Conservation (phyloP, 1,284 basidiomycete genomes). For the Phenoliferia sp. region DNA sequence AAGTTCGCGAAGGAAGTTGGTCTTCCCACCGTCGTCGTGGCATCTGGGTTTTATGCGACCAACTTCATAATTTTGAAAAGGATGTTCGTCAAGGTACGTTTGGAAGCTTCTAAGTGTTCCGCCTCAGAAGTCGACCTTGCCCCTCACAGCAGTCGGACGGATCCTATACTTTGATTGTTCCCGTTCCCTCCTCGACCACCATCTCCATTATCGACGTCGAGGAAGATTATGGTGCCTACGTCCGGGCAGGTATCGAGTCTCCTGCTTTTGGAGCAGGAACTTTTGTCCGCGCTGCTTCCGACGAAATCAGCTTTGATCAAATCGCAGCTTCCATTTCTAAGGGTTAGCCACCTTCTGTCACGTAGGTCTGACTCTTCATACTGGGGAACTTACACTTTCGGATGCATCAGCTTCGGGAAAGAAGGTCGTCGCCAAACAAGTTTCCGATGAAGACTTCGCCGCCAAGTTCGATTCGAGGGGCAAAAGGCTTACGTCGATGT, state of each 20-base stretch:
- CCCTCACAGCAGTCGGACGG: conserved; percentile 13
- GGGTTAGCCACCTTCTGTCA: not conserved
- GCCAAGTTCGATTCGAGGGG: not conserved
- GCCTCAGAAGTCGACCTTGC: too few relatives aligned
- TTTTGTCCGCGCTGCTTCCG: not conserved
- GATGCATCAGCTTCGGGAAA: conserved; percentile 4
- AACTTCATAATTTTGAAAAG: conserved; percentile 24
- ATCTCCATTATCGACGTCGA: conserved; percentile 26
- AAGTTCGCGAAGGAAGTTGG: conserved; percentile 26
- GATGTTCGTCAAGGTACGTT: not conserved
- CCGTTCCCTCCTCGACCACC: conserved; percentile 13
- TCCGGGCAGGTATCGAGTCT: conserved; percentile 28
- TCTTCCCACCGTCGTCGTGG: conserved; percentile 25
- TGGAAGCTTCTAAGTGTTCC: not conserved
- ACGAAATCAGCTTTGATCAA: not conserved
- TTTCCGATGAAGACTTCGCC: not conserved
- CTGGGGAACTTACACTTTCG: not conserved
- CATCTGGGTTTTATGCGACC: conserved; percentile 28
- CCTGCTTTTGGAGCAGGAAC: conserved; percentile 9
- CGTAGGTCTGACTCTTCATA: not conserved
- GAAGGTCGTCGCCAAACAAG: not conserved
- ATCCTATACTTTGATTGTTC: conserved; percentile 16
- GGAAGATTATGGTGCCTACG: conserved; percentile 33
- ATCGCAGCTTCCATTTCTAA: not conserved
- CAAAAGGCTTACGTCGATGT: conserved; percentile 3